Evolutionary conservation across 2,329 filamentous ascomycete genomes (phyloP).

Genomic region (Sporothrix inflata): DNA sequence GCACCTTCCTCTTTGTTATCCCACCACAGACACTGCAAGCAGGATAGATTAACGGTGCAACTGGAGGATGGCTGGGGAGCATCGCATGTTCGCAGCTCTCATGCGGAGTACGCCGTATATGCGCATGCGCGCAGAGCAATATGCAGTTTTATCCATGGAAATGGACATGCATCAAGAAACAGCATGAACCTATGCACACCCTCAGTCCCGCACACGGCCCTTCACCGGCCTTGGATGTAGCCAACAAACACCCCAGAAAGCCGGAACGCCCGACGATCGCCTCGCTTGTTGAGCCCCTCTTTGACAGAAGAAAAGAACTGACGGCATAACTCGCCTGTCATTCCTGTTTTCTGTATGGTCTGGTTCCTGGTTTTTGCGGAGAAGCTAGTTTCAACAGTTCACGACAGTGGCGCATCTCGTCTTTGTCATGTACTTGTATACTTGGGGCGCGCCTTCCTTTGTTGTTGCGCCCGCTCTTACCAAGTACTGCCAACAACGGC

Average conservation of each 20-base stretch:
- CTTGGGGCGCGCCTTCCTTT: constrained; percentile 10
- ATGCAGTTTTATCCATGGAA: constrained; percentile 9
- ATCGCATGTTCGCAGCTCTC: constrained; percentile 8
- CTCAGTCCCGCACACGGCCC: neutral
- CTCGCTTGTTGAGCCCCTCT: neutral
- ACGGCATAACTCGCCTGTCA: constrained; percentile 7
- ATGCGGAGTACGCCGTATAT: constrained; percentile 12
- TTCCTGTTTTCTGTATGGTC: neutral
- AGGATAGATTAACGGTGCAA: neutral
- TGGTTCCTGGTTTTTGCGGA: constrained; percentile 9
- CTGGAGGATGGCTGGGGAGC: neutral
- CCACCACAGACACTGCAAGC: neutral
- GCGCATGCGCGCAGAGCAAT: neutral
- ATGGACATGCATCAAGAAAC: neutral
- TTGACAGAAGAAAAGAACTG: neutral
- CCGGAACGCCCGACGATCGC: neutral
- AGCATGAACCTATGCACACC: neutral
- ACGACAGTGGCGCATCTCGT: constrained; percentile 1
- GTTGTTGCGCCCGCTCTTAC: constrained; percentile 1
- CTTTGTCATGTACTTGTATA: neutral
- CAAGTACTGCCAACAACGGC: neutral
- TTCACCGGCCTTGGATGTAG: constrained; percentile 1
- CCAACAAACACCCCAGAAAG: neutral
- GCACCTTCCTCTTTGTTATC: constrained; percentile 1
- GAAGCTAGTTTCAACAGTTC: neutral